Evolutionary conservation across 2,329 filamentous ascomycete genomes (phyloP).

Genomic region (Amauroascus verrucosus): DNA sequence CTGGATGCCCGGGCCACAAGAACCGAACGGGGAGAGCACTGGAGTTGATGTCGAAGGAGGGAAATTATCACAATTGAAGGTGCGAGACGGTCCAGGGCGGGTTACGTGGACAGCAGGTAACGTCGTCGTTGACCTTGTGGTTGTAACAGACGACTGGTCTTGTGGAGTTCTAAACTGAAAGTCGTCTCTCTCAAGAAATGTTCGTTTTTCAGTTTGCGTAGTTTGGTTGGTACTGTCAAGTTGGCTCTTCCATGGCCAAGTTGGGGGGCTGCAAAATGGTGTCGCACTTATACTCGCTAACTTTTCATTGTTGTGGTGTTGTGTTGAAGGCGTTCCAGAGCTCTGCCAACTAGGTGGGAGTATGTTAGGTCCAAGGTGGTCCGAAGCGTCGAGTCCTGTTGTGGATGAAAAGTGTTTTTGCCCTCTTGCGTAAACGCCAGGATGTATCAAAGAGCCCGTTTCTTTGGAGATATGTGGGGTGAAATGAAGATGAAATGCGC

Average conservation of each 20-base stretch:
- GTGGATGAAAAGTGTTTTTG: background rate
- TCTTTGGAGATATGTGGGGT: background rate
- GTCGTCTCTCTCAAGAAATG: background rate
- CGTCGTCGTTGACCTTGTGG: background rate
- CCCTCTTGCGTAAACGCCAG: background rate
- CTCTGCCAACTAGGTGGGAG: background rate
- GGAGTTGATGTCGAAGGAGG: background rate
- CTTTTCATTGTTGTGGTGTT: background rate
- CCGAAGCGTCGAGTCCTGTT: background rate
- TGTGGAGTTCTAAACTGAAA: background rate
- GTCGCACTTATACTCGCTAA: background rate
- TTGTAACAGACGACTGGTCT: background rate
- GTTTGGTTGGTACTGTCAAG: background rate
- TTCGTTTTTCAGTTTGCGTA: background rate
- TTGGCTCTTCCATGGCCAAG: background rate
- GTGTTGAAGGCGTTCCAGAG: background rate
- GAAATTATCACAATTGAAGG: background rate
- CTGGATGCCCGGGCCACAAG: slow-evolving; percentile 8
- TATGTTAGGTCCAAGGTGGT: background rate
- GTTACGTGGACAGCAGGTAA: background rate
- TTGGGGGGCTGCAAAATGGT: background rate
- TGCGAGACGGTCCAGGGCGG: background rate
- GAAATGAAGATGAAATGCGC: slow-evolving; percentile 5
- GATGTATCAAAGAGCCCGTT: background rate
- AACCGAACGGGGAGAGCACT: background rate